Conservation (phyloP, 108 stramenopile species). For the Craspedostauros australis region DNA sequence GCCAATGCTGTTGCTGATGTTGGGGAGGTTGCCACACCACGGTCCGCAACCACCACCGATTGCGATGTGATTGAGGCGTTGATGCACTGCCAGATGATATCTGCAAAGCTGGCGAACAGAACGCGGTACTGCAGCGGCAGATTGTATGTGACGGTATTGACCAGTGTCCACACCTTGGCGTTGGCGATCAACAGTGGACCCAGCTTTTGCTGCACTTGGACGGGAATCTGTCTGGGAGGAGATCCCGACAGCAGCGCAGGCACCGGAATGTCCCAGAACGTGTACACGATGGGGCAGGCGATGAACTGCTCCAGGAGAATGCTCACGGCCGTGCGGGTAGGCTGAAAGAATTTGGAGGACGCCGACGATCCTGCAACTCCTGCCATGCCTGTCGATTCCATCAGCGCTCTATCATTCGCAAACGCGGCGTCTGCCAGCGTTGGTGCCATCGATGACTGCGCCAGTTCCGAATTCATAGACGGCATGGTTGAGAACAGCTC, state of each 20-base stretch:
- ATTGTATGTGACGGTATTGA: constrained; percentile 45
- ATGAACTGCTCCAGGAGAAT: constrained; percentile 45
- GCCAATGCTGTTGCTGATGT: too few relatives aligned
- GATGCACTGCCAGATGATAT: constrained; percentile 17
- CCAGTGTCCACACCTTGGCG: constrained; percentile 55
- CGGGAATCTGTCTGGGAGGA: constrained; percentile 13
- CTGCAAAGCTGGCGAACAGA: constrained; percentile 13
- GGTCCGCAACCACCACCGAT: too few relatives aligned
- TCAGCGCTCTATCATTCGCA: neutral
- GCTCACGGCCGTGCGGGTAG: neutral
- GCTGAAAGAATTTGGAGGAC: neutral
- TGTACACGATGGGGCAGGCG: constrained; percentile 36
- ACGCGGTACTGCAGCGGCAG: constrained; percentile 40
- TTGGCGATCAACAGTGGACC: constrained; percentile 34
- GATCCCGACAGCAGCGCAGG: constrained; percentile 32
- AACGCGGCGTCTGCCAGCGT: neutral
- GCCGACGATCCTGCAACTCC: neutral
- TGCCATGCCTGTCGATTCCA: neutral
- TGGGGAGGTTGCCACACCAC: too few relatives aligned
- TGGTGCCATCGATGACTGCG: neutral
- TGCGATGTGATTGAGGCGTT: constrained; percentile 18
- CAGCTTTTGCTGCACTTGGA: constrained; percentile 35
- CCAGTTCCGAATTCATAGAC: constrained; percentile 5
- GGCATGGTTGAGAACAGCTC: neutral
- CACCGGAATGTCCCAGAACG: constrained; percentile 50